Percentiles rank a stretch among this genome's conserved stretches.
Conservation (phyloP, 257 asterid genomes). For the Solanum paucissectum region DNA sequence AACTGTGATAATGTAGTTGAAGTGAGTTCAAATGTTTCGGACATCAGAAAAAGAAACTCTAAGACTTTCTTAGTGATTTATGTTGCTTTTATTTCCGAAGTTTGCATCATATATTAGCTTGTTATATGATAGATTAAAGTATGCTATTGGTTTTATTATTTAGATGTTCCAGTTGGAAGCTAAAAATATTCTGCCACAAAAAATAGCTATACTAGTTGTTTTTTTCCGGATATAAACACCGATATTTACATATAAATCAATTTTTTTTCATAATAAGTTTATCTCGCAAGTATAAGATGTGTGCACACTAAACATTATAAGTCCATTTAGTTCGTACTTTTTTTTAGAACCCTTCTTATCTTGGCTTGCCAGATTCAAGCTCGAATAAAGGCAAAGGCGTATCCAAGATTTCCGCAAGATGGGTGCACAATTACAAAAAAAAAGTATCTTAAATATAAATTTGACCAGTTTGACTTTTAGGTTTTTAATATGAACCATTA, state of each 20-base stretch:
- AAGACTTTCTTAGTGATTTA: not conserved
- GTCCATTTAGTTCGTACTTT: not conserved
- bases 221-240: not conserved
- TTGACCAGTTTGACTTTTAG: too few species aligned
- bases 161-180: not conserved
- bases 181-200: not conserved
- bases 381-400: not conserved
- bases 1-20: not conserved
- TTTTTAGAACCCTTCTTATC: not conserved
- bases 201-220: not conserved
- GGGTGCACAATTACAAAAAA: too few species aligned
- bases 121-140: not conserved
- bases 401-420: too few species aligned
- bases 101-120: not conserved
- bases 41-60: not conserved
- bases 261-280: too few species aligned
- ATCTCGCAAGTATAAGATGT: not conserved
- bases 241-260: not conserved
- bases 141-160: not conserved
- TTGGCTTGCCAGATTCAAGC: not conserved
- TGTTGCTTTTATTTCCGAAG: too few species aligned
- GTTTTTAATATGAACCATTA: too few species aligned
- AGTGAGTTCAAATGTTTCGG: constrained; percentile 8
- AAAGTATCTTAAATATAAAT: too few species aligned
- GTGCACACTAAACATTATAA: not conserved